Evolutionary conservation across 805 yeast species (phyloP).

Genomic region (Candida takata): DNA sequence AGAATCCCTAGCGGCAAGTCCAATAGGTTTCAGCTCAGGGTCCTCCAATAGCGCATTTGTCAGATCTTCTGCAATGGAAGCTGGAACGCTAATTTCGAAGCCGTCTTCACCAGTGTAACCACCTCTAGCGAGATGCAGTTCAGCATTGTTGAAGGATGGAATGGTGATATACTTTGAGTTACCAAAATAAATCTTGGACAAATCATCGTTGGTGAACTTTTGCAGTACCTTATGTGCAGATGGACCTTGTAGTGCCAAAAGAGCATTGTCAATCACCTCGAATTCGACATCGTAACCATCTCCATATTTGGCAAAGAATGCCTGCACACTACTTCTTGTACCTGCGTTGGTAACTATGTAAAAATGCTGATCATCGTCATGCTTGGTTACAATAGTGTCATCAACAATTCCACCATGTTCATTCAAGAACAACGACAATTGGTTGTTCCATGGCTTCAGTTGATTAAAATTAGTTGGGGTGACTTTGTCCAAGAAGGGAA

Average conservation of each 20-base stretch:
- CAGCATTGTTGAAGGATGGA: slow-evolving; percentile 29
- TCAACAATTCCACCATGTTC: slow-evolving; percentile 84
- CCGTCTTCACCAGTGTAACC: slow-evolving; percentile 99
- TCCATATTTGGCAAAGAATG: slow-evolving; percentile 52
- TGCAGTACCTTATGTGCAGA: slow-evolving; percentile 61
- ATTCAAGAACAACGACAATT: slow-evolving; percentile 71
- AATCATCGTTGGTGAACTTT: slow-evolving; percentile 51
- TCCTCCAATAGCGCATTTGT: slow-evolving; percentile 50
- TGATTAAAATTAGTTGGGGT: slow-evolving; percentile 81
- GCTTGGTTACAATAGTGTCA: slow-evolving; percentile 86
- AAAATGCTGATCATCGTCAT: slow-evolving; percentile 49
- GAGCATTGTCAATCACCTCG: slow-evolving; percentile 57
- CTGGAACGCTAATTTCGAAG: slow-evolving; percentile 79
- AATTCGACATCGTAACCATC: slow-evolving; percentile 27
- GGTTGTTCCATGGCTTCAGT: slow-evolving; percentile 52
- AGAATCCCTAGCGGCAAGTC: slow-evolving; percentile 97
- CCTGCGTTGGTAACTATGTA: slow-evolving; percentile 97
- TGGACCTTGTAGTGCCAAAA: slow-evolving; percentile 94
- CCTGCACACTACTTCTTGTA: slow-evolving; percentile 74
- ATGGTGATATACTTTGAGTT: slow-evolving; percentile 30
- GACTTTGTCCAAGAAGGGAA: slow-evolving; percentile 61
- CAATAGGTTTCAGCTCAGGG: slow-evolving; percentile 71
- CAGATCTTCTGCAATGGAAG: slow-evolving; percentile 50
- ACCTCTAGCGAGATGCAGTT: slow-evolving; percentile 80
- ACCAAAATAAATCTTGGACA: slow-evolving; percentile 69